phyloP scores from a whole-genome alignment of 1,284 basidiomycete genomes.

The Ceratobasidium papillatum region DNA sequence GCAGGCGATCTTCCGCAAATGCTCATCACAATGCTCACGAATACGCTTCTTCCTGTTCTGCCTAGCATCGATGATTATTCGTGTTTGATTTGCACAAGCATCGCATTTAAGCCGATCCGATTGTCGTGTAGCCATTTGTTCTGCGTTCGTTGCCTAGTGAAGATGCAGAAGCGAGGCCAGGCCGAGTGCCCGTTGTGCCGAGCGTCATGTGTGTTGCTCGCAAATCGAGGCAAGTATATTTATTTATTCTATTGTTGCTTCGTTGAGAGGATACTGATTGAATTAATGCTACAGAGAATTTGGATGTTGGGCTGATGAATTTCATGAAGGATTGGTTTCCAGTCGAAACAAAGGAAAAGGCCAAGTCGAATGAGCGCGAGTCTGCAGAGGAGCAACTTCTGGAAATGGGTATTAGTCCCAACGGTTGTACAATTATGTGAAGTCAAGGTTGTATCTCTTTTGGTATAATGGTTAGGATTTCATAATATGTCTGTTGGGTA shows the following conservation, averaged over 20 bases:
- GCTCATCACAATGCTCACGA: slow-evolving; percentile 85
- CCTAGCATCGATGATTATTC: slow-evolving; percentile 83
- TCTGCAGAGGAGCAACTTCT: slow-evolving; percentile 74
- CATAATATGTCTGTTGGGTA: neutral
- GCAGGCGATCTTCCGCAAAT: slow-evolving; percentile 72
- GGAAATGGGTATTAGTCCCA: slow-evolving; percentile 60
- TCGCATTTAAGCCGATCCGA: slow-evolving; percentile 90
- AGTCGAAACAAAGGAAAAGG: slow-evolving; percentile 79
- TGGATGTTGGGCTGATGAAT: slow-evolving; percentile 81
- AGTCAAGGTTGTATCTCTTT: neutral
- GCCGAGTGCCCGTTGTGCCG: slow-evolving; percentile 89
- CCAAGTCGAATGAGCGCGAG: slow-evolving; percentile 80
- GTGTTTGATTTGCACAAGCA: slow-evolving; percentile 80
- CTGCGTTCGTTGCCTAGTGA: slow-evolving; percentile 86
- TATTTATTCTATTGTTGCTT: slow-evolving; percentile 20
- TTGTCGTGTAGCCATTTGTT: slow-evolving; percentile 90
- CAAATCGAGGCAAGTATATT: slow-evolving; percentile 76
- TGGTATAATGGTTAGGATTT: neutral
- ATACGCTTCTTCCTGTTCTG: slow-evolving; percentile 84
- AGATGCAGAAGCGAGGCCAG: slow-evolving; percentile 89
- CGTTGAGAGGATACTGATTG: neutral
- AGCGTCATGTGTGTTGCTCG: slow-evolving; percentile 74
- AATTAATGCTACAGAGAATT: slow-evolving; percentile 63
- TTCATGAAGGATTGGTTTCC: slow-evolving; percentile 97
- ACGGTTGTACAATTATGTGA: slow-evolving; percentile 17